A percentile compares a stretch with the other conserved stretches of the same genome.
Evolutionary conservation across 208 protist genomes (phyloP).

Genomic region (Crithidia thermophila): DNA sequence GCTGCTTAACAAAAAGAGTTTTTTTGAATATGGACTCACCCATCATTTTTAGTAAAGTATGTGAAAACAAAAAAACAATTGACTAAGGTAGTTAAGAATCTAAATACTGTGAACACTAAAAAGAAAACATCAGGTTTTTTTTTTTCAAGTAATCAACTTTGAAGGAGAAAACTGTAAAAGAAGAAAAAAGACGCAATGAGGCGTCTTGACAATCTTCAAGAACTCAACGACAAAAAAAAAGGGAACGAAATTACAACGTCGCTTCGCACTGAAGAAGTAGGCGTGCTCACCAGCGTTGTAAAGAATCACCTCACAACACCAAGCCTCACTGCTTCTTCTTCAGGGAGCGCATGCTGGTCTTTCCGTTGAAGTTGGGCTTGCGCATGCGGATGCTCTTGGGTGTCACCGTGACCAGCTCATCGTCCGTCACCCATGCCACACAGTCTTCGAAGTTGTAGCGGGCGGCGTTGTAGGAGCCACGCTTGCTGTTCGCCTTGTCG

Average conservation of each 20-base stretch:
- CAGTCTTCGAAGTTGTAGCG: slow-evolving; percentile 88
- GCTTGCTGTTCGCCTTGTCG: slow-evolving; percentile 80
- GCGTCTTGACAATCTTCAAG: background rate
- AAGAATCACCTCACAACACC: background rate
- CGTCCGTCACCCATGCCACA: slow-evolving; percentile 86
- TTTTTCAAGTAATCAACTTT: too few relatives aligned
- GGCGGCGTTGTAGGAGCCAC: slow-evolving; percentile 54
- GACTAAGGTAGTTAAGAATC: background rate
- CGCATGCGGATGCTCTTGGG: slow-evolving; percentile 93
- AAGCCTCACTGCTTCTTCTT: slow-evolving; percentile 44
- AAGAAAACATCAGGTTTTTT: too few relatives aligned
- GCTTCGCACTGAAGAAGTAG: too few relatives aligned
- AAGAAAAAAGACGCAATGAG: background rate
- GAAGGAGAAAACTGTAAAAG: too few relatives aligned
- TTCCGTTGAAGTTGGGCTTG: slow-evolving; percentile 89
- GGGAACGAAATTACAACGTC: background rate
- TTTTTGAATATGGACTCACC: too few relatives aligned
- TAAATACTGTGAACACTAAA: slow-evolving; percentile 7
- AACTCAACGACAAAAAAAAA: background rate
- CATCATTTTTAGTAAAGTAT: background rate
- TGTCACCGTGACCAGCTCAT: slow-evolving; percentile 92
- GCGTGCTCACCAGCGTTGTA: background rate
- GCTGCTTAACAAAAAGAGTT: too few relatives aligned
- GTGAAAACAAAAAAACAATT: background rate
- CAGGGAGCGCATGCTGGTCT: slow-evolving; percentile 83